Evolutionary conservation across 257 asterid genomes (phyloP).

Genomic region (Nemophila menziesii): DNA sequence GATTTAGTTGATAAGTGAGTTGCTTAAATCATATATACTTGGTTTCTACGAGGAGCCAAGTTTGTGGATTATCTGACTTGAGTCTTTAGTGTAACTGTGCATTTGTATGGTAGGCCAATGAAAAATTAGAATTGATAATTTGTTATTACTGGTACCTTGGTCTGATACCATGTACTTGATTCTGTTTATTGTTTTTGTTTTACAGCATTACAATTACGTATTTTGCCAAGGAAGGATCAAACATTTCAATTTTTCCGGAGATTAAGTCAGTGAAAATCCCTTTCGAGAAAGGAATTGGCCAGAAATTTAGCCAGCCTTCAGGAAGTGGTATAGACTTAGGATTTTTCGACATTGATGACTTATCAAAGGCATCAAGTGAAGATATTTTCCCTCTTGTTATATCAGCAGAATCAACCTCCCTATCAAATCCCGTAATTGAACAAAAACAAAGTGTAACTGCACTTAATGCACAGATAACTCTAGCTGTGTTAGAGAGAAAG

Average conservation of each 20-base stretch:
- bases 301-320: constrained; percentile 80
- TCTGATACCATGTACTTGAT: constrained; percentile 1
- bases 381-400: constrained; percentile 82
- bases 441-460: constrained; percentile 17
- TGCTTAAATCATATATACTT: not conserved
- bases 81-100: not conserved
- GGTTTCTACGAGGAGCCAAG: not conserved
- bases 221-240: constrained; percentile 68
- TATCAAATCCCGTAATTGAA: constrained; percentile 17
- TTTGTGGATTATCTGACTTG: not conserved
- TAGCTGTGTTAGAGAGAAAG: constrained; percentile 55
- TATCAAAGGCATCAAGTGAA: constrained; percentile 55
- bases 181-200: constrained; percentile 11
- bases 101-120: not conserved
- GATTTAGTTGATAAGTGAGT: not conserved
- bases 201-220: constrained; percentile 69
- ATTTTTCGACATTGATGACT: constrained; percentile 66
- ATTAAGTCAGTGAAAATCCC: constrained; percentile 53
- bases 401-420: constrained; percentile 44
- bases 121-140: not conserved
- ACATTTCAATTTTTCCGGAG: constrained; percentile 62
- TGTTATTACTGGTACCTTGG: not conserved
- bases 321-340: constrained; percentile 88
- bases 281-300: constrained; percentile 66
- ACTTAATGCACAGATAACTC: constrained; percentile 68